Percentiles rank a stretch among this genome's conserved stretches.
Conservation (phyloP, 2,329 filamentous ascomycete genomes). For the Colletotrichum spaethianum region DNA sequence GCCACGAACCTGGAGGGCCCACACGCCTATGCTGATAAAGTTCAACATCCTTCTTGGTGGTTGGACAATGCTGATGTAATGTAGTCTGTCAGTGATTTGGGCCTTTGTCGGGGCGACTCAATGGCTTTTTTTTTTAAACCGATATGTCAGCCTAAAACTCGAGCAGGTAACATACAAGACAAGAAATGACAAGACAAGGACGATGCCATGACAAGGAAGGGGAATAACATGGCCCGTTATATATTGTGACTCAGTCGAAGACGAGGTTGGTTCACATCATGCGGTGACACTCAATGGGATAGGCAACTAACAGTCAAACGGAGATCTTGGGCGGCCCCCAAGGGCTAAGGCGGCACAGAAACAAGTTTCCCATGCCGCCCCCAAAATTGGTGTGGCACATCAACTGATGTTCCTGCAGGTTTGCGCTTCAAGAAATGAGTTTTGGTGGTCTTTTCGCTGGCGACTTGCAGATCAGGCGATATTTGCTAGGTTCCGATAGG, state of each 20-base stretch:
- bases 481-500: background rate
- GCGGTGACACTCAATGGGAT: background rate
- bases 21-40: constrained; percentile 27
- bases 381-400: constrained; percentile 13
- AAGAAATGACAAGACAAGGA: background rate
- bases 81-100: background rate
- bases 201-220: background rate
- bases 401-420: constrained; percentile 19
- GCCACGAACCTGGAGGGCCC: constrained; percentile 34
- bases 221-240: background rate
- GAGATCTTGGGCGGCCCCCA: background rate
- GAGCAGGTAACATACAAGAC: background rate
- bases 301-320: background rate
- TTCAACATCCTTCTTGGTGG: constrained; percentile 9
- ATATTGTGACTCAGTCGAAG: constrained; percentile 9
- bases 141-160: background rate
- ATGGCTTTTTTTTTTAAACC: background rate
- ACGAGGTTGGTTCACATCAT: background rate
- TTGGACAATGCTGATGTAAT: background rate
- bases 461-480: background rate
- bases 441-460: background rate
- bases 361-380: background rate
- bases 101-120: background rate
- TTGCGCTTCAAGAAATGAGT: constrained; percentile 9
- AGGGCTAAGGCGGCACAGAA: constrained; percentile 11